These are phyloP conservation scores for Paraleonurus japonicus DNA, from an alignment of 257 asterid species.

Conservation along the genomic window DNA sequence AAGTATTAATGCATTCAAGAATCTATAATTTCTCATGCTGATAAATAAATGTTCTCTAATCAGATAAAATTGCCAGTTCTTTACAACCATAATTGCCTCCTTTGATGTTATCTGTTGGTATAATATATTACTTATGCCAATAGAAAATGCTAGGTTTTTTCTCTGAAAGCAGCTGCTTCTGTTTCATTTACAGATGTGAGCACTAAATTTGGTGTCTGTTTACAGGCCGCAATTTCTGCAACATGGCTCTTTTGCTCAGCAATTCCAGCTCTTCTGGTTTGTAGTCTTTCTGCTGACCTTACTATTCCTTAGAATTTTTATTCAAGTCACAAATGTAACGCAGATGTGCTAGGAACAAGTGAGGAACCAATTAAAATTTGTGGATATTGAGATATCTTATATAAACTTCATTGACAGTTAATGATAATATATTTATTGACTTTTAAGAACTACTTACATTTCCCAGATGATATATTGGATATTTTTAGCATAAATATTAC, in stretches of 20 bases:
- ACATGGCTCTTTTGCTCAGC: slow-evolving; percentile 84
- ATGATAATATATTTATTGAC: neutral
- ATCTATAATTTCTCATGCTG: neutral
- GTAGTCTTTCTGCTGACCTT: slow-evolving; percentile 23
- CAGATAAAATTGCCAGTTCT: neutral
- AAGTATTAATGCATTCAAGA: no score
- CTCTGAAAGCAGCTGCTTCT: neutral
- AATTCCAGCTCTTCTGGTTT: slow-evolving; percentile 82
- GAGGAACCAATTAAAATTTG: neutral
- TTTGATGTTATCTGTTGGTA: neutral
- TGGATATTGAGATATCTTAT: neutral
- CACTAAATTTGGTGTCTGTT: slow-evolving; percentile 26
- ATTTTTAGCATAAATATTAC: neutral
- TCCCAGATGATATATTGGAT: neutral
- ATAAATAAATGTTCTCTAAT: neutral
- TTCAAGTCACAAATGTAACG: neutral
- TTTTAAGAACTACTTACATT: neutral
- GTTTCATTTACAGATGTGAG: neutral
- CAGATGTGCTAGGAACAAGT: slow-evolving; percentile 2
- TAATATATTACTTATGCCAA: neutral
- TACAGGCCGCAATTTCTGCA: slow-evolving; percentile 84
- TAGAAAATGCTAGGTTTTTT: neutral
- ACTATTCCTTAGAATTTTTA: neutral
- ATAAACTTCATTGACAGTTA: neutral
- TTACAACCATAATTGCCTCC: neutral